phyloP scores from a whole-genome alignment of 192 early-diverging fungal species.

The Gryganskiella cystojenkinii region DNA sequence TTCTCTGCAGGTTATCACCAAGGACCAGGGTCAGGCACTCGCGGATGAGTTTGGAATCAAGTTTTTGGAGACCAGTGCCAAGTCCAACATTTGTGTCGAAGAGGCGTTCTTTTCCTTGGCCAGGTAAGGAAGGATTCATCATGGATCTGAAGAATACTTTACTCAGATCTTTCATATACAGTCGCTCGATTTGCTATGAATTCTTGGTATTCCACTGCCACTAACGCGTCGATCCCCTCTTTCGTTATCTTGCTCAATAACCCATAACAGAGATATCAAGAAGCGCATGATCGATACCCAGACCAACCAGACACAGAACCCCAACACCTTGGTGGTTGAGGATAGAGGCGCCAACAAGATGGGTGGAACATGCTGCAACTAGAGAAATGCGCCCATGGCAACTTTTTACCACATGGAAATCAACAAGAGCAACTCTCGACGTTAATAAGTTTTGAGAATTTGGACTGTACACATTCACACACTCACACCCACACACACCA shows the following conservation, averaged over 20 bases:
- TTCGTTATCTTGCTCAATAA: slow-evolving; percentile 11
- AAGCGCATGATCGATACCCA: slow-evolving; percentile 95
- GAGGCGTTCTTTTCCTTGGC: slow-evolving; percentile 98
- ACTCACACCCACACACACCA: no score
- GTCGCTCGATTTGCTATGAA: no score
- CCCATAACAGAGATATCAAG: slow-evolving; percentile 88
- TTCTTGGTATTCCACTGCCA: no score
- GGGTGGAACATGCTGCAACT: slow-evolving; percentile 52
- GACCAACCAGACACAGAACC: slow-evolving; percentile 49
- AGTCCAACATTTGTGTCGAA: slow-evolving; percentile 97
- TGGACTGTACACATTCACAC: no score
- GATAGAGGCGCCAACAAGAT: slow-evolving; percentile 32
- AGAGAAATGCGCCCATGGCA: slow-evolving; percentile 11
- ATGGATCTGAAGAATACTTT: neutral
- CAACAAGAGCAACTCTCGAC: no score
- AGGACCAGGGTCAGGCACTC: slow-evolving; percentile 95
- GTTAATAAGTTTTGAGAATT: no score
- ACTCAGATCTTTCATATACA: neutral
- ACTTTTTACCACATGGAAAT: no score
- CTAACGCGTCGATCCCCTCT: no score
- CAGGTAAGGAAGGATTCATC: slow-evolving; percentile 59
- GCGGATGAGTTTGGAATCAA: slow-evolving; percentile 95
- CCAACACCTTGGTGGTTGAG: slow-evolving; percentile 49
- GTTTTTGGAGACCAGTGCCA: slow-evolving; percentile 98
- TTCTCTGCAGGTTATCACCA: slow-evolving; percentile 80